Percentiles rank a stretch among this genome's conserved stretches.
phyloP scores from a whole-genome alignment of 306 rosid genomes.

The Styphnolobium japonicum region DNA sequence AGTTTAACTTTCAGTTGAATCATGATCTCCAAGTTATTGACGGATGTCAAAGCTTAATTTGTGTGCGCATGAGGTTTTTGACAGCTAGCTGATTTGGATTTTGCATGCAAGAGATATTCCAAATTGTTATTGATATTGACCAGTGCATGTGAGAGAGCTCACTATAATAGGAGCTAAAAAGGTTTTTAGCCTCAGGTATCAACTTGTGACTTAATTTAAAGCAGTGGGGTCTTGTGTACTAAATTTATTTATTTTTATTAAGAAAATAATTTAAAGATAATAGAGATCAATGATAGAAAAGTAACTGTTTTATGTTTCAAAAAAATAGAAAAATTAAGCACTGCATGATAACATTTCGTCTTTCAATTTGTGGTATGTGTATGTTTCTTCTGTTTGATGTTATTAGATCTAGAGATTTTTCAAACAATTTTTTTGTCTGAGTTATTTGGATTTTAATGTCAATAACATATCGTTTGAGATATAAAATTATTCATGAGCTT shows the following conservation, averaged over 20 bases:
- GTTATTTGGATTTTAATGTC: not conserved
- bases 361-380: not conserved
- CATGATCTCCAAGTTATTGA: not conserved
- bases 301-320: not conserved
- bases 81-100: not conserved
- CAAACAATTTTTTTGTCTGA: not conserved
- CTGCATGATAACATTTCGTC: not conserved
- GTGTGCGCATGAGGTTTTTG: not conserved
- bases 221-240: not conserved
- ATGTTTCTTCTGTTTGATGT: not conserved
- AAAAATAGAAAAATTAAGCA: not conserved
- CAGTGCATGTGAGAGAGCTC: slow-evolving; percentile 1
- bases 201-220: slow-evolving; percentile 27
- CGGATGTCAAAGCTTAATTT: slow-evolving; percentile 18
- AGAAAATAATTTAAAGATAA: not conserved
- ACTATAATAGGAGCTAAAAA: not conserved
- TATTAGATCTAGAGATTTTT: not conserved
- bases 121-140: slow-evolving; percentile 18
- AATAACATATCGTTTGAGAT: not conserved
- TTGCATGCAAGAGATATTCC: slow-evolving; percentile 24
- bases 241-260: not conserved
- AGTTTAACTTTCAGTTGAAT: not conserved
- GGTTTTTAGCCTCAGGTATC: slow-evolving; percentile 16
- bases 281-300: not conserved
- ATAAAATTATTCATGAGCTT: too few species aligned